These are phyloP conservation scores for Triticum aestivum DNA, from an alignment of 176 grass and related monocot genomes.

Conservation along the genomic window DNA sequence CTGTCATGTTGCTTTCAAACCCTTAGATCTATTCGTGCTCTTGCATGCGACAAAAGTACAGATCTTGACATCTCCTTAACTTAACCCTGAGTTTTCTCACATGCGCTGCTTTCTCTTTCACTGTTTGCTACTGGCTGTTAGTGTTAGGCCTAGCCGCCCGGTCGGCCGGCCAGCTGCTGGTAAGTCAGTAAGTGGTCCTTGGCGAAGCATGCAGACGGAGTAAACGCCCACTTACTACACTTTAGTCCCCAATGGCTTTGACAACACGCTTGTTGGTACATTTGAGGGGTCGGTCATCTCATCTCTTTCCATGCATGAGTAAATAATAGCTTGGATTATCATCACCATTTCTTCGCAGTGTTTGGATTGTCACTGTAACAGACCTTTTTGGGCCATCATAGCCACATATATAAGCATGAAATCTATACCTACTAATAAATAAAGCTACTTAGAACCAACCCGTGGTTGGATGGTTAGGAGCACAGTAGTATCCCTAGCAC, in stretches of 20 bases:
- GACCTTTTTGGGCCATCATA: too few relatives aligned
- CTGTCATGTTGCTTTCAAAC: neutral
- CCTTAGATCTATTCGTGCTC: neutral
- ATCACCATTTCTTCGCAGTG: too few relatives aligned
- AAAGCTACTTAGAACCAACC: too few relatives aligned
- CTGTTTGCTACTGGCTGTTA: neutral
- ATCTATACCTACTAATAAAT: too few relatives aligned
- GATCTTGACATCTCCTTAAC: neutral
- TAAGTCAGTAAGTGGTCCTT: constrained; percentile 6
- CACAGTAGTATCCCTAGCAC: too few relatives aligned
- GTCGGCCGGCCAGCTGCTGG: neutral
- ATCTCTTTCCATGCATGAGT: neutral
- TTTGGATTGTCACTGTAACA: too few relatives aligned
- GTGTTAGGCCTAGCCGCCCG: neutral
- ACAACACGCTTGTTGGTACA: constrained; percentile 25
- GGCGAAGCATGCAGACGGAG: neutral
- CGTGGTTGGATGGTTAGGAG: too few relatives aligned
- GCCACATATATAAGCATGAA: too few relatives aligned
- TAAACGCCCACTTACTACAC: neutral
- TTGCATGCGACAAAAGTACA: neutral
- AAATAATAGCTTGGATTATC: neutral
- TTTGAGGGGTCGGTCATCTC: neutral
- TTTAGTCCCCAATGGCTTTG: constrained; percentile 25
- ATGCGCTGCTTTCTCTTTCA: neutral
- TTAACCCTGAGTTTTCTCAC: neutral